Evolutionary conservation across 805 yeast genomes (phyloP).

Genomic region (Kodamaea laetipori): DNA sequence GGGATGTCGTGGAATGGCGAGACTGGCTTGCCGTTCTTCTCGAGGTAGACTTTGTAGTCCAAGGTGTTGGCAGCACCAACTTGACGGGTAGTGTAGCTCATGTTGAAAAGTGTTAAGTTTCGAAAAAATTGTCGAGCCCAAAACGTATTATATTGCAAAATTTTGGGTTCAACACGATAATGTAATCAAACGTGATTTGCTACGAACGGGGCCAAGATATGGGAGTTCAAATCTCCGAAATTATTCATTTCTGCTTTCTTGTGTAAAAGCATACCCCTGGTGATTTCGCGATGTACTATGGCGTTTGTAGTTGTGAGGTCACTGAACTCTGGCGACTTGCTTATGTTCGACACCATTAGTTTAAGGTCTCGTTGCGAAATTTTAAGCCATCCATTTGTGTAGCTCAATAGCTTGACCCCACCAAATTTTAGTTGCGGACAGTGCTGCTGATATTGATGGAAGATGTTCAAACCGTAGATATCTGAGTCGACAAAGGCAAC

Average conservation of each 20-base stretch:
- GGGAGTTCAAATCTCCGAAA: slow-evolving; percentile 2
- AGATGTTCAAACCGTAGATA: slow-evolving; percentile 61
- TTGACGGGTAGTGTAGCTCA: slow-evolving; percentile 87
- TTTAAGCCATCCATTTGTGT: slow-evolving; percentile 23
- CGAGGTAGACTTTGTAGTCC: slow-evolving; percentile 89
- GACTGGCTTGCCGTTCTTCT: slow-evolving; percentile 89
- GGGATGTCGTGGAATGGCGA: slow-evolving; percentile 85
- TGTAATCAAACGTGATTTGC: too few species aligned
- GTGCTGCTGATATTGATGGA: slow-evolving; percentile 34
- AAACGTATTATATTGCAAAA: neutral
- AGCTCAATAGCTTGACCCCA: slow-evolving; percentile 48
- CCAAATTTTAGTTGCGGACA: slow-evolving; percentile 24
- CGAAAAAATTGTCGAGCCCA: neutral
- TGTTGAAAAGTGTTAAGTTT: slow-evolving; percentile 22
- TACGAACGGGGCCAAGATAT: slow-evolving; percentile 1
- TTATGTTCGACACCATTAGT: slow-evolving; percentile 19
- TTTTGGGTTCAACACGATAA: neutral
- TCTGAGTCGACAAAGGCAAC: slow-evolving; percentile 63
- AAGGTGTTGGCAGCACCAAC: slow-evolving; percentile 94
- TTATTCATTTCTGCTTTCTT: slow-evolving; percentile 61
- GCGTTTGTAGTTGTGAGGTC: slow-evolving; percentile 12
- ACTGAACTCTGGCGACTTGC: slow-evolving; percentile 5
- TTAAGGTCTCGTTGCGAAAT: slow-evolving; percentile 23
- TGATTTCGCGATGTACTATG: slow-evolving; percentile 45
- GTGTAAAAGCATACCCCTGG: slow-evolving; percentile 51